Evolutionary conservation across 179 eudicot genomes (phyloP), one percentile per base, ranked within the genome.

Genomic region (Corrigiola litoralis): DNA sequence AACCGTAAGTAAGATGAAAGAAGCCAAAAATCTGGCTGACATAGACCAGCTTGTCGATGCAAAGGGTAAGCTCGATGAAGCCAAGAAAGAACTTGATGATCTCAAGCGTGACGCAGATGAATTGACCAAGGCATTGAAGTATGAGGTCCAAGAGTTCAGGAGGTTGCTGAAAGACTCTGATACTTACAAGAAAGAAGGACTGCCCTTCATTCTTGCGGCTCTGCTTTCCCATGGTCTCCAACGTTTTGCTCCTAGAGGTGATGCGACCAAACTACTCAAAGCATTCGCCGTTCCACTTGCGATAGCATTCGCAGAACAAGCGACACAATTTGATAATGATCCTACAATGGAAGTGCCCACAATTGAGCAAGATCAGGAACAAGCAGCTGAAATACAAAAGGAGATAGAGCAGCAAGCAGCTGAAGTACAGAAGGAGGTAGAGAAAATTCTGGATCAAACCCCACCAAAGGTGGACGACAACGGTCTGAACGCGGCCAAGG

Each of bases 201-300:
- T 46, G 34, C 46, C 58, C 2, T 63, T 49, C 2, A 58, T 34
- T 7, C 18, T 49, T 54, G 37, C 45, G 23, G n/a, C 46, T 21
- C 28, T 20, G 23, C 33, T 58, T 4, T 63, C 70, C 6, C 70
- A 66, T 20, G 24, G 31, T 20, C 51, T 47, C 8, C 70, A 66
- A 10, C 61, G 70, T 41, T 41, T 29, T 3, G 62, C 62, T 21
- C 46, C 45, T 1, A 58, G 62, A 58, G 62, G 62, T 37, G 62
- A 58, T 24, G 46, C n/a, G n/a, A n/a, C n/a, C n/a, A n/a, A n/a
- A n/a, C n/a, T n/a, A n/a, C n/a, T n/a, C n/a, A n/a, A n/a, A n/a
- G n/a, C n/a, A n/a, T n/a, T n/a, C n/a, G n/a, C n/a, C n/a, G n/a
- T n/a, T n/a, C n/a, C n/a, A n/a, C n/a, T n/a, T n/a, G n/a, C n/a